Evolutionary conservation across 2,329 filamentous ascomycete species (phyloP).

Genomic region (Nemania abortiva): DNA sequence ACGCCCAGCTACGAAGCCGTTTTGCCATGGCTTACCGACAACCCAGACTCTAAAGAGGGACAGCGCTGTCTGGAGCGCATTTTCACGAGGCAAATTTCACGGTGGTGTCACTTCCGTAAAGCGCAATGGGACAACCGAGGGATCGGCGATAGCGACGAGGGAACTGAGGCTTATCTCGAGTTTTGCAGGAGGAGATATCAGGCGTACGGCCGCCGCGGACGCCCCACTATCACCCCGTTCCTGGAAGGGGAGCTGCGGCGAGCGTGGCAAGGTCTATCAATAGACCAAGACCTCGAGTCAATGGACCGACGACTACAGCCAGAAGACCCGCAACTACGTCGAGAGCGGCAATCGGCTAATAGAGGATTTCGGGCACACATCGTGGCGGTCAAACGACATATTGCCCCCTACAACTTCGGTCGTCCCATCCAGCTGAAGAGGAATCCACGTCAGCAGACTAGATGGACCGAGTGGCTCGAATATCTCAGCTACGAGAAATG

Average conservation of each 20-base stretch:
- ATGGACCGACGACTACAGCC: too few relatives aligned
- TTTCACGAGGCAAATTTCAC: background rate
- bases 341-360: too few relatives aligned
- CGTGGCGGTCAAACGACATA: background rate
- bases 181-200: background rate
- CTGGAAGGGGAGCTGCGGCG: background rate
- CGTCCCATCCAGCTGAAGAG: background rate
- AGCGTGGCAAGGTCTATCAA: background rate
- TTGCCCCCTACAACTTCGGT: background rate
- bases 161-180: background rate
- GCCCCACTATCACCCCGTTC: too few relatives aligned
- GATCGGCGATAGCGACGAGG: background rate
- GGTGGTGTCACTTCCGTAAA: background rate
- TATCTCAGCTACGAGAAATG: conserved; percentile 1
- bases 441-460: background rate
- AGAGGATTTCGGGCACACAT: background rate
- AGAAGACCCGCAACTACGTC: background rate
- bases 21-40: background rate
- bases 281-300: background rate
- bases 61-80: background rate
- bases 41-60: background rate
- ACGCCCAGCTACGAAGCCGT: background rate
- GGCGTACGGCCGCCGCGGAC: background rate
- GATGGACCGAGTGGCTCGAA: background rate
- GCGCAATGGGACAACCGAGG: conserved; percentile 1